Percentiles rank a stretch among this genome's conserved stretches.
phyloP scores from a whole-genome alignment of 345 rosid species.

The Pistacia vera region DNA sequence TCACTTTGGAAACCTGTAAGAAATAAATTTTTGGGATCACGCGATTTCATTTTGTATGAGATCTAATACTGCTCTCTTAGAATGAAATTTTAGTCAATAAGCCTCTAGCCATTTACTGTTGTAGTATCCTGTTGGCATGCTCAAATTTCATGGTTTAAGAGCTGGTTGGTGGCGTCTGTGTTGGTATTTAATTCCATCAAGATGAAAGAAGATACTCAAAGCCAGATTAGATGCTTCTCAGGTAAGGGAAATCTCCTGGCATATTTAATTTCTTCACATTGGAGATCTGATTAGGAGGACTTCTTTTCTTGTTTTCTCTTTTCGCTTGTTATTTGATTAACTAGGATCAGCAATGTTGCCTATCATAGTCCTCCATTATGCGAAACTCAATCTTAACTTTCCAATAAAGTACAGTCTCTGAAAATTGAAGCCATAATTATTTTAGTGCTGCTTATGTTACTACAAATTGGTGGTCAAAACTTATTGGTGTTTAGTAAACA shows the following conservation, averaged over 20 bases:
- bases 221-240: neutral
- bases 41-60: neutral
- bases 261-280: neutral
- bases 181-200: too few relatives aligned
- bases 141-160: neutral
- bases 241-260: neutral
- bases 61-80: neutral
- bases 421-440: neutral
- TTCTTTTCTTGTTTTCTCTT: neutral
- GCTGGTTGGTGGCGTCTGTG: neutral
- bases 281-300: neutral
- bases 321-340: too few relatives aligned
- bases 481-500: neutral
- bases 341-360: too few relatives aligned
- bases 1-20: neutral
- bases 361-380: too few relatives aligned
- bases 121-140: neutral
- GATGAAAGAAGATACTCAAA: too few relatives aligned
- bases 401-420: neutral
- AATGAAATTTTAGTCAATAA: neutral
- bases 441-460: neutral
- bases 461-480: neutral
- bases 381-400: neutral
- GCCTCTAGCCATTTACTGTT: neutral
- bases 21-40: neutral